Evolutionary conservation across 2,329 filamentous ascomycete genomes (phyloP).

Genomic region (Trichoderma sp.): DNA sequence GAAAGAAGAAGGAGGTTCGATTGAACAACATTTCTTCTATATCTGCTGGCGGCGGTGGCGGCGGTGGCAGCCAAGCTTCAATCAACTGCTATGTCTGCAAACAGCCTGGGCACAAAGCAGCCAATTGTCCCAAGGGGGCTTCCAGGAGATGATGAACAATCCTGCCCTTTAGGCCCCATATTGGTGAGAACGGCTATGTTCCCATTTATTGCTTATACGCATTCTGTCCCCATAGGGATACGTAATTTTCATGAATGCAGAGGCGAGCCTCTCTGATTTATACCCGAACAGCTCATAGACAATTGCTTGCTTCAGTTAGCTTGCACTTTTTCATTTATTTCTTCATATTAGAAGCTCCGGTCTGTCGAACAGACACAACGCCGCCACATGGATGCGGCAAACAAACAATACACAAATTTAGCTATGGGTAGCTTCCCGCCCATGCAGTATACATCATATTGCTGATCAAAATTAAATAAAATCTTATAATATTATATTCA

Average conservation of each 20-base stretch:
- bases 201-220: background rate
- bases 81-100: slow-evolving; percentile 62
- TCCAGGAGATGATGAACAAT: slow-evolving; percentile 6
- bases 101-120: slow-evolving; percentile 59
- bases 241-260: background rate
- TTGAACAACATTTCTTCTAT: slow-evolving; percentile 64
- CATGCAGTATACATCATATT: background rate
- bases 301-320: slow-evolving; percentile 1
- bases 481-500: background rate
- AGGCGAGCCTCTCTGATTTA: background rate
- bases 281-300: slow-evolving; percentile 1
- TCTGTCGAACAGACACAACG: background rate
- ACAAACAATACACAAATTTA: background rate
- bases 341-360: background rate
- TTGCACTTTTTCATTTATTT: background rate
- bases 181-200: background rate
- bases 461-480: background rate
- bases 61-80: slow-evolving; percentile 27
- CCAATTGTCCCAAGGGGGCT: slow-evolving; percentile 50
- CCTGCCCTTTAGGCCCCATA: background rate
- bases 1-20: slow-evolving; percentile 67
- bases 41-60: slow-evolving; percentile 44
- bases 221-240: background rate
- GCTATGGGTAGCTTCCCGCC: background rate
- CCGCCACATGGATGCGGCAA: background rate